Evolutionary conservation across 2,329 filamentous ascomycete genomes (phyloP), one percentile per base, ranked within the genome.

Genomic region (Corniculantispora saksenae): DNA sequence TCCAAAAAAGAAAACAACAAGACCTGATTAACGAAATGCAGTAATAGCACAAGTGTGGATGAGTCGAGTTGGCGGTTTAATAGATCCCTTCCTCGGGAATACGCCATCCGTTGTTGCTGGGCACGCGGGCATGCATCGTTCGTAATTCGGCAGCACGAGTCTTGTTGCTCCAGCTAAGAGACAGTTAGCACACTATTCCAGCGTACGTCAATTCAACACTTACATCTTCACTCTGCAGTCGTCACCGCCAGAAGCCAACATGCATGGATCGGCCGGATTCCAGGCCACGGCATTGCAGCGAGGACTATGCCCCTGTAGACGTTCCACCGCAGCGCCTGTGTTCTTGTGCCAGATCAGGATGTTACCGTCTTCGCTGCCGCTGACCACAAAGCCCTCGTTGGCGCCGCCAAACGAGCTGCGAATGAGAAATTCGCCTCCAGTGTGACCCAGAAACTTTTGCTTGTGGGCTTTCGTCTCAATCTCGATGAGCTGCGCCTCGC

Each of bases 331-430:
- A 7, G 85, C 82, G 7, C 92, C 93, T 43, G 91, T 92, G 64
- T 89, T 90, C 76, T 93, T 95, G 76, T 97, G 92, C 93, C 94
- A 98, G 67, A 99, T 92, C 74, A 93, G 90, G 50, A 98, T 85
- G 64, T 85, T 84, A 2, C 88, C 87, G 68, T 88, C 86, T 84
- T 97, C 93, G 72, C 93, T 97, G 13, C 95, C 95, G 72, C 92
- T 94, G 32, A 96, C 83, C 12, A 98, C 90, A 76, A 97, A 97
- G 74, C 90, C 94, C 79, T 97, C 93, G 66, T 92, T 90, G 1
- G 94, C 94, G 38, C 95, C 95, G 21, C 95, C 95, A 77, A 97
- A 95, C 0, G 84, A 82, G 71, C 89, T 91, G 59, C 94, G 86
- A 66, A 99, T 96, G 63, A 97, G 85, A 73, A 83, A 97, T 2